A percentile compares a stretch with the other conserved stretches of the same genome.
These are phyloP conservation scores for Pichia occidentalis DNA, from an alignment of 805 yeast genomes.

Conservation along the genomic window DNA sequence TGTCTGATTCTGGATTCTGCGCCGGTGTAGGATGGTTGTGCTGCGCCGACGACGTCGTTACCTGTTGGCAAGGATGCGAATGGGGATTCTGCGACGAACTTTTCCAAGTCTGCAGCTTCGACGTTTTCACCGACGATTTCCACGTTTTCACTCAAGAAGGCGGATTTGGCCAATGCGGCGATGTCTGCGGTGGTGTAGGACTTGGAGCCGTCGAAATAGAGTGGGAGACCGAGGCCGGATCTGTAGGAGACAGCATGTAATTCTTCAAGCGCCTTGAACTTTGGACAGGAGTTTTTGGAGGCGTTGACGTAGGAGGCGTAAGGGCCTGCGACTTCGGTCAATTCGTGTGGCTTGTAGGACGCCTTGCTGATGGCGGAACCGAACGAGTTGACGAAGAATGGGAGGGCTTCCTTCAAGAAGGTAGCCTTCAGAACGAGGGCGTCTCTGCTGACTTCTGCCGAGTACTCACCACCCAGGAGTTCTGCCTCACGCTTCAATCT, in stretches of 20 bases:
- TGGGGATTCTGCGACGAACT: constrained; percentile 60
- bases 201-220: constrained; percentile 61
- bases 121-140: constrained; percentile 71
- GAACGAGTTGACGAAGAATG: constrained; percentile 82
- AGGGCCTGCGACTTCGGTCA: constrained; percentile 75
- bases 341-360: constrained; percentile 76
- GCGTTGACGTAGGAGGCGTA: constrained; percentile 59
- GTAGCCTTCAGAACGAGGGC: constrained; percentile 70
- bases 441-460: constrained; percentile 74
- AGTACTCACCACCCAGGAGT: constrained; percentile 79
- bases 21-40: constrained; percentile 46
- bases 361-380: constrained; percentile 69
- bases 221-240: constrained; percentile 80
- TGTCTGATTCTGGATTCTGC: constrained; percentile 62
- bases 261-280: constrained; percentile 63
- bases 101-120: constrained; percentile 57
- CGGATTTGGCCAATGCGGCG: constrained; percentile 56
- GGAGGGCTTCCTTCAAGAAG: constrained; percentile 83
- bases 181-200: constrained; percentile 58
- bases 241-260: constrained; percentile 80
- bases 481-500: constrained; percentile 93
- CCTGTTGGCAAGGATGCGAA: constrained; percentile 61
- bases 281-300: constrained; percentile 45
- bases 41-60: constrained; percentile 35
- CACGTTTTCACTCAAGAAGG: constrained; percentile 64